phyloP scores from a whole-genome alignment of 352 stramenopile genomes.

The Pythium phragmitis region DNA sequence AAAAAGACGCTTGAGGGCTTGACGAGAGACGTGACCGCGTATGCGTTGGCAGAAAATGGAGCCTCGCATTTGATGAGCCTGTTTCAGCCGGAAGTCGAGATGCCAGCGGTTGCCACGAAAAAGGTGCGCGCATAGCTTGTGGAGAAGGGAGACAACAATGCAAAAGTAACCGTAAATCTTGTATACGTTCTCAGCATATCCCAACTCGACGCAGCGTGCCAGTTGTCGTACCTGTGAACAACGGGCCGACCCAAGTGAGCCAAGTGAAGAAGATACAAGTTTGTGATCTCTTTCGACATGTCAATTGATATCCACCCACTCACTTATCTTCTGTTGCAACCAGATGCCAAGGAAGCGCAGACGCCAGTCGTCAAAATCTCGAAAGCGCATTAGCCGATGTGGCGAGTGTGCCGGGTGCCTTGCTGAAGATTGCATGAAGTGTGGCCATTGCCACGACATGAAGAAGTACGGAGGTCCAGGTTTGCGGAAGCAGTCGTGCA shows the following conservation, averaged over 20 bases:
- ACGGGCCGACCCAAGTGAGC: neutral
- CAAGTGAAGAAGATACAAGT: conserved; percentile 1
- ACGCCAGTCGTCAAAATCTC: conserved; percentile 37
- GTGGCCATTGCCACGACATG: conserved; percentile 87
- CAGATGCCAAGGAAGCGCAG: conserved; percentile 35
- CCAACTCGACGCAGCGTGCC: conserved; percentile 6
- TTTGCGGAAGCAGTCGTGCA: conserved; percentile 87
- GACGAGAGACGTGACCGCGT: conserved; percentile 6
- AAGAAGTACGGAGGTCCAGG: conserved; percentile 88
- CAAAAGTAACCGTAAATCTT: neutral
- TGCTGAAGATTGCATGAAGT: conserved; percentile 83
- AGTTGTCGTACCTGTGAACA: neutral
- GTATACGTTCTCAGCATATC: neutral
- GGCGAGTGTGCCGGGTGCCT: conserved; percentile 78
- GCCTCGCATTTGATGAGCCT: neutral
- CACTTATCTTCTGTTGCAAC: neutral
- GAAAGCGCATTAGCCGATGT: conserved; percentile 76
- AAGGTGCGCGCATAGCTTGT: conserved; percentile 1
- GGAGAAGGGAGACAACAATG: neutral
- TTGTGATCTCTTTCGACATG: neutral
- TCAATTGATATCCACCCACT: neutral
- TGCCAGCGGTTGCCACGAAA: neutral
- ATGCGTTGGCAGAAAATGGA: conserved; percentile 3
- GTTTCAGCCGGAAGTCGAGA: conserved; percentile 8
- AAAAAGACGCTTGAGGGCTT: conserved; percentile 9